Percentiles rank a stretch among this genome's conserved stretches.
phyloP scores from a whole-genome alignment of 129 eudicot genomes.

The Erigeron canadensis region DNA sequence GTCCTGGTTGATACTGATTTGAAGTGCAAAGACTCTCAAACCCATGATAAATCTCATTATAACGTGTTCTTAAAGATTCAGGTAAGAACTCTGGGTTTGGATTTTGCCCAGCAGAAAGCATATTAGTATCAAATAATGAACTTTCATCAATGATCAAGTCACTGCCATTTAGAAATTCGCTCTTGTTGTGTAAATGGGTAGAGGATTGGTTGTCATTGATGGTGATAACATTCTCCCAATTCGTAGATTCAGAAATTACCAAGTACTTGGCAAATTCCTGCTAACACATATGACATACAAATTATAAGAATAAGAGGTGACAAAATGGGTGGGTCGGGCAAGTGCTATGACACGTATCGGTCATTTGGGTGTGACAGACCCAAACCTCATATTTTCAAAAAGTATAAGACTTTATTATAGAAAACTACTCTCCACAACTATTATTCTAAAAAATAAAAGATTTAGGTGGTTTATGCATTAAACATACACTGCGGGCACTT shows the following conservation, averaged over 20 bases:
- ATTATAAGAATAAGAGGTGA: not conserved
- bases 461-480: not conserved
- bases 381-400: not conserved
- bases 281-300: slow-evolving; percentile 14
- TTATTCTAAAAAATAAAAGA: not conserved
- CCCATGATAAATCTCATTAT: slow-evolving; percentile 17
- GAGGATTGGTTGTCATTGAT: slow-evolving; percentile 28
- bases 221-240: slow-evolving; percentile 35
- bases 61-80: not conserved
- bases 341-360: not conserved
- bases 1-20: slow-evolving; percentile 1
- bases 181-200: slow-evolving; percentile 1
- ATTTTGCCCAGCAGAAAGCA: slow-evolving; percentile 2
- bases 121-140: slow-evolving; percentile 10
- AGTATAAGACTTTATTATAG: too few relatives aligned
- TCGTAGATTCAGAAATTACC: slow-evolving; percentile 44
- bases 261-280: slow-evolving; percentile 47
- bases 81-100: slow-evolving; percentile 17
- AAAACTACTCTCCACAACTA: too few relatives aligned
- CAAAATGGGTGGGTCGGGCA: not conserved
- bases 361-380: not conserved
- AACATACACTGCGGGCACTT: not conserved
- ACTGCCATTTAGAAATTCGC: not conserved
- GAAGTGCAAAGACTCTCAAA: slow-evolving; percentile 21
- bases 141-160: slow-evolving; percentile 14